phyloP scores from a whole-genome alignment of 2,329 filamentous ascomycete genomes.

The Aspergillus transmontanensis region DNA sequence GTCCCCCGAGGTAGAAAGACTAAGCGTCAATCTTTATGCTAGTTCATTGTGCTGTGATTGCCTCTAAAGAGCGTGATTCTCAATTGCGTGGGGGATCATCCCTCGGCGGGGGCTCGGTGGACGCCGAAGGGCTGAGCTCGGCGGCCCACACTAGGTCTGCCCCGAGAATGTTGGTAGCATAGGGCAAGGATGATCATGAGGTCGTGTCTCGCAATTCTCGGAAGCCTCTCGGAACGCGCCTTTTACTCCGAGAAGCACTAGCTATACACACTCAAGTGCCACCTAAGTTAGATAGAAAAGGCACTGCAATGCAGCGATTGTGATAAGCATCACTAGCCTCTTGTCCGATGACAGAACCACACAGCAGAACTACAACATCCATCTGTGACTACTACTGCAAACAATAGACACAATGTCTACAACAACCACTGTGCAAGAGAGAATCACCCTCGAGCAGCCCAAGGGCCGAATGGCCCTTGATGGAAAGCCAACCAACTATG shows the following conservation, averaged over 20 bases:
- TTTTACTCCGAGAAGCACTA: not conserved
- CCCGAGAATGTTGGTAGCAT: not conserved
- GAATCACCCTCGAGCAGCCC: not conserved
- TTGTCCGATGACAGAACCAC: not conserved
- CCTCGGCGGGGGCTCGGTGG: not conserved
- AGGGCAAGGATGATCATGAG: not conserved
- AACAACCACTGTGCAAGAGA: conserved; percentile 13
- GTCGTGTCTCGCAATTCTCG: not conserved
- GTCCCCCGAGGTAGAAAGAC: not conserved
- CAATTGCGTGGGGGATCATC: not conserved
- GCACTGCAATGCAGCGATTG: not conserved
- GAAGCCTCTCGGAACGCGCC: not conserved
- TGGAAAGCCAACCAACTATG: conserved; percentile 20
- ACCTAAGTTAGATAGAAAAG: not conserved
- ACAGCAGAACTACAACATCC: not conserved
- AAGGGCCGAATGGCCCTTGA: conserved; percentile 24
- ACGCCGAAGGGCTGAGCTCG: not conserved
- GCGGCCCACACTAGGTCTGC: not conserved
- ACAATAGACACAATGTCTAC: conserved; percentile 18
- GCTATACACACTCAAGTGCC: not conserved
- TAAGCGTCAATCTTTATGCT: not conserved
- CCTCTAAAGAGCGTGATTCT: not conserved
- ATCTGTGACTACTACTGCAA: not conserved
- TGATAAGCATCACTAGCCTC: not conserved
- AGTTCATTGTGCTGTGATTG: not conserved